A percentile compares a stretch with the other conserved stretches of the same genome.
Conservation (phyloP, 2,329 filamentous ascomycete species). For the Epichloe festucae region DNA sequence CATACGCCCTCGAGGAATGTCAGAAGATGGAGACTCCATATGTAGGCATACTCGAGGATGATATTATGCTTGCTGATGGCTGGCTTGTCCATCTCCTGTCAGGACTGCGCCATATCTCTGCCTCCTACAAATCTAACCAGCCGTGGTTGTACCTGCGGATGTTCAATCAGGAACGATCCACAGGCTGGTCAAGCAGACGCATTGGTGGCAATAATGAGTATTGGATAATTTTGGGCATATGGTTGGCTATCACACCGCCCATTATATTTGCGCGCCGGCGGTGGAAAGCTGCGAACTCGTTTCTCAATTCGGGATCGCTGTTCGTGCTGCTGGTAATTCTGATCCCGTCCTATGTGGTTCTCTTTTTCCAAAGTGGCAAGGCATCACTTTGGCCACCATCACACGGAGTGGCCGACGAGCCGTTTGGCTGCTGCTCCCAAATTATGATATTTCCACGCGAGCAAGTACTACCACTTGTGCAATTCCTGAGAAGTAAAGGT, state of each 20-base stretch:
- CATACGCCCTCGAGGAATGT: too few relatives aligned
- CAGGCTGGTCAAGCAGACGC: not conserved
- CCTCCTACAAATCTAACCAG: not conserved
- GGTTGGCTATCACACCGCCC: not conserved
- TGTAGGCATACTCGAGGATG: not conserved
- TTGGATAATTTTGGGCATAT: not conserved
- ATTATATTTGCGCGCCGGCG: not conserved
- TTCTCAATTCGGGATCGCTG: not conserved
- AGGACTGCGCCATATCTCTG: not conserved
- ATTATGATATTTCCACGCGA: not conserved
- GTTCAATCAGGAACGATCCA: not conserved
- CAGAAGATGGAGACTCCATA: not conserved
- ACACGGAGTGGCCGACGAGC: not conserved
- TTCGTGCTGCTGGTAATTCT: not conserved
- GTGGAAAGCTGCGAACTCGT: not conserved
- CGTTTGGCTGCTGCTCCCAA: conserved; percentile 1
- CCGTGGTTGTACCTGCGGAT: not conserved
- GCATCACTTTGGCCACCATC: not conserved
- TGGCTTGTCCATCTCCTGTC: not conserved
- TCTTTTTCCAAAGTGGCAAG: not conserved
- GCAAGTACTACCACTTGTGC: not conserved
- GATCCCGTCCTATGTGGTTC: not conserved
- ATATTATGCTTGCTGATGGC: not conserved
- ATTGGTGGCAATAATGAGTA: not conserved
- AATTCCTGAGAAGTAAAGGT: not conserved